Evolutionary conservation across 192 early-diverging fungal genomes (phyloP).

Genomic region (Geranomyces variabilis): DNA sequence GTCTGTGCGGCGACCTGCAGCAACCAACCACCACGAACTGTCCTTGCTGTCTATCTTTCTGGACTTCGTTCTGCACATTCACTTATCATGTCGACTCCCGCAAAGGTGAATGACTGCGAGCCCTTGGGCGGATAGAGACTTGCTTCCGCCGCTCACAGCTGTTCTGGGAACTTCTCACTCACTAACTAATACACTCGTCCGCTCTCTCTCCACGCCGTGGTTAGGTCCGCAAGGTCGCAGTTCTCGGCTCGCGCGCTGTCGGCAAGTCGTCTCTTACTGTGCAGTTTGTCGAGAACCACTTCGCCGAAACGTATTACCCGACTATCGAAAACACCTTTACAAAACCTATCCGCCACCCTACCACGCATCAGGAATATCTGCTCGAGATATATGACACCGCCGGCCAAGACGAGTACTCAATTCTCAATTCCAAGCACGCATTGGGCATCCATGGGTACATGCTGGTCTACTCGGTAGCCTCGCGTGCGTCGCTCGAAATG

Average conservation of each 20-base stretch:
- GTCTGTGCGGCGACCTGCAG: no score
- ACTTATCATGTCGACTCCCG: not conserved
- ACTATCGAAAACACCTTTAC: constrained; percentile 93
- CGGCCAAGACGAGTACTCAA: constrained; percentile 94
- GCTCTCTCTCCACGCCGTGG: constrained; percentile 22
- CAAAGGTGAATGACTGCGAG: not conserved
- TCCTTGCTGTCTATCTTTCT: no score
- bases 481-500: constrained; percentile 86
- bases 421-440: constrained; percentile 87
- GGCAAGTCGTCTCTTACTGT: constrained; percentile 86
- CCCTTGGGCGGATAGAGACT: no score
- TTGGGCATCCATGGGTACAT: constrained; percentile 94
- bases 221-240: constrained; percentile 78
- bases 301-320: constrained; percentile 90
- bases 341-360: constrained; percentile 76
- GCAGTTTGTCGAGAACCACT: constrained; percentile 91
- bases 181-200: not conserved
- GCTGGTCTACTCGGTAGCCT: constrained; percentile 89
- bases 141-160: no score
- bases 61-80: no score
- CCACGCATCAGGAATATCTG: constrained; percentile 76
- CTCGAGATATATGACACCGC: constrained; percentile 95
- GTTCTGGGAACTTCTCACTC: no score
- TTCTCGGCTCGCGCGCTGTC: constrained; percentile 79
- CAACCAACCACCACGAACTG: no score